Evolutionary conservation across 305 asterid genomes (phyloP), one percentile per base, ranked within the genome.

Genomic region (Fraxinus velutina): DNA sequence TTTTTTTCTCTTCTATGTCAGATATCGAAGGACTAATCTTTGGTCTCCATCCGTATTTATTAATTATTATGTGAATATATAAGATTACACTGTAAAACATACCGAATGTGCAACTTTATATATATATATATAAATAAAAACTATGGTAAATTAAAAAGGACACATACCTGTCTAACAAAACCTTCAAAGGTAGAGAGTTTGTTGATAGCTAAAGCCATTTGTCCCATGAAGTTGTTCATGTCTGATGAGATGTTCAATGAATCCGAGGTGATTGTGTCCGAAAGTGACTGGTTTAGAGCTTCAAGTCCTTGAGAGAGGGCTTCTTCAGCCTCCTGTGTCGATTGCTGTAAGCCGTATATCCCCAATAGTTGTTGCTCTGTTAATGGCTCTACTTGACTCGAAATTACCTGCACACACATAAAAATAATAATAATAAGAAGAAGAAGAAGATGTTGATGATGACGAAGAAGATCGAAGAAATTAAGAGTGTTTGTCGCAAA

Each of bases 251-350:
- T 73, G 68, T 80, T 81, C 6, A 92, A 87, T 52, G 91, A 86
- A 64, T 88, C 93, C 1, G 91, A 84, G 6, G 88, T 77, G 3
- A 93, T 86, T 52, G 93, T 86, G 5, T 93, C 88, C 0, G 90
- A 79, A n/a, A 94, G 85, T 0, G 92, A 90, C 2, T 90, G 92
- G 8, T 90, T 86, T 2, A 93, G 81, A 6, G 88, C 84, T 4
- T 91, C 96, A 2, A 93, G 82, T 0, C 94, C 97, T 79, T 89
- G 92, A 32, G 93, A 86, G 0, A 94, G 86, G 3, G 90, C 93
- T 29, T 91, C 96, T 83, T 94, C 98, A 0, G 94, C 92, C 81
- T 92, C 93, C 57, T 87, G 89, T 1, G 97, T 88, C 0, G 92
- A 85, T 76, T 91, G 91, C 72, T 92, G 97, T 44, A 94, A 64